phyloP scores from a whole-genome alignment of 345 rosid species.

The Populus deltoides region DNA sequence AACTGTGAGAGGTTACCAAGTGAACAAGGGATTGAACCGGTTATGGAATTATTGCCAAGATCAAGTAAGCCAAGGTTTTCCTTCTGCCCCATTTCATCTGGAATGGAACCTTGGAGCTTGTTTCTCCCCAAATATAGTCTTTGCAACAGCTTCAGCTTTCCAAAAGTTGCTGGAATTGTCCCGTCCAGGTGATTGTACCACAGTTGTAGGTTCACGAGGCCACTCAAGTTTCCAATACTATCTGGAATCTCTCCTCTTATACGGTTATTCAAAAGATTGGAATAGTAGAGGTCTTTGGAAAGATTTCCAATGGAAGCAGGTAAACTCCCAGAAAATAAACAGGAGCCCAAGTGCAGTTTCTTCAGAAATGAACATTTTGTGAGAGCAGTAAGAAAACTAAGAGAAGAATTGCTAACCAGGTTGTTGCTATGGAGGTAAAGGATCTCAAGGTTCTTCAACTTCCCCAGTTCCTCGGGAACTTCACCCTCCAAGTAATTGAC shows the following conservation, averaged over 20 bases:
- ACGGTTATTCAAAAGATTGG: constrained; percentile 9
- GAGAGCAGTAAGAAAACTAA: constrained; percentile 12
- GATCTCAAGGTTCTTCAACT: constrained; percentile 14
- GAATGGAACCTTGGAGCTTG: constrained; percentile 7
- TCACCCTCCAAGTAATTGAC: constrained; percentile 3
- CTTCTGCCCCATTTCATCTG: constrained; percentile 7
- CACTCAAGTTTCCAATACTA: constrained; percentile 17
- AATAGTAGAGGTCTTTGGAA: constrained; percentile 15
- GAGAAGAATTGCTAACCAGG: constrained; percentile 9
- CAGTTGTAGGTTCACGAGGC: constrained; percentile 6
- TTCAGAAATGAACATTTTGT: constrained; percentile 7
- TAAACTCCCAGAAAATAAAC: constrained; percentile 4
- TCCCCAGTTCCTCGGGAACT: constrained; percentile 14
- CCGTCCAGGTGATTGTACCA: constrained; percentile 2
- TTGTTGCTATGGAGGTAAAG: constrained; percentile 12
- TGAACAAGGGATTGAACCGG: constrained; percentile 15
- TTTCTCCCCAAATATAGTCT: constrained; percentile 13
- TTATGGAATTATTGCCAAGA: constrained; percentile 7
- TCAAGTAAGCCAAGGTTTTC: constrained; percentile 17
- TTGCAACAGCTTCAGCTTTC: constrained; percentile 10
- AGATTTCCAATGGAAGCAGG: constrained; percentile 13
- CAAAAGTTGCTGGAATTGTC: constrained; percentile 4
- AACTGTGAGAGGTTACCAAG: constrained; percentile 17
- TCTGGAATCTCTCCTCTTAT: constrained; percentile 2
- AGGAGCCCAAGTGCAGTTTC: constrained; percentile 17